Percentiles rank a stretch among this genome's conserved stretches.
These are phyloP conservation scores for Pichia terricola DNA, from an alignment of 1,139 yeast species.

Conservation along the genomic window DNA sequence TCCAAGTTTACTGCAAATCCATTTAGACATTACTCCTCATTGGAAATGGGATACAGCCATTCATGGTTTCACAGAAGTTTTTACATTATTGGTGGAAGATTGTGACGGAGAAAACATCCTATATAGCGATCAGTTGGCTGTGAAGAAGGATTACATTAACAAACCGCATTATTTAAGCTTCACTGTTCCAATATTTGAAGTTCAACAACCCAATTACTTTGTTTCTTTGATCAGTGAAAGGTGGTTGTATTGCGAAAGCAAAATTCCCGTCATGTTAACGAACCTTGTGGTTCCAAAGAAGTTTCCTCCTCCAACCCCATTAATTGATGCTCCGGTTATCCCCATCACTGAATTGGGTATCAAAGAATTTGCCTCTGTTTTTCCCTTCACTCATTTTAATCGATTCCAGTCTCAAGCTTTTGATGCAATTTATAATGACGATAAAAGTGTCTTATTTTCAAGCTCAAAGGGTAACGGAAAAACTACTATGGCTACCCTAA, in stretches of 20 bases:
- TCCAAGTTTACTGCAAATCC: constrained; percentile 52
- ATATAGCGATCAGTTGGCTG: constrained; percentile 43
- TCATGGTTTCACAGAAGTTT: constrained; percentile 61
- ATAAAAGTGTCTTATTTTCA: constrained; percentile 53
- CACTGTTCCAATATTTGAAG: constrained; percentile 49
- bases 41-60: constrained; percentile 66
- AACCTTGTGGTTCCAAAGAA: constrained; percentile 55
- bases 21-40: constrained; percentile 55
- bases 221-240: constrained; percentile 65
- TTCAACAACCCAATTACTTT: constrained; percentile 69
- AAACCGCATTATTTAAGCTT: constrained; percentile 56
- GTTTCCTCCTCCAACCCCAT: constrained; percentile 53
- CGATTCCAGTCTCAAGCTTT: constrained; percentile 65
- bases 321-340: constrained; percentile 41
- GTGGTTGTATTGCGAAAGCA: constrained; percentile 74
- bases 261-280: constrained; percentile 51
- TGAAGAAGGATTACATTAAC: constrained; percentile 39
- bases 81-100: constrained; percentile 69
- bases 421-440: constrained; percentile 46
- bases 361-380: constrained; percentile 36
- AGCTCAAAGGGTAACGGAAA: constrained; percentile 73
- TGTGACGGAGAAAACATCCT: constrained; percentile 73
- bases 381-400: constrained; percentile 49
- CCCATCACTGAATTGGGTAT: constrained; percentile 39
- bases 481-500: constrained; percentile 61